A percentile compares a stretch with the other conserved stretches of the same genome.
These are phyloP conservation scores for Salix brachista DNA, from an alignment of 345 rosid species.

Conservation along the genomic window DNA sequence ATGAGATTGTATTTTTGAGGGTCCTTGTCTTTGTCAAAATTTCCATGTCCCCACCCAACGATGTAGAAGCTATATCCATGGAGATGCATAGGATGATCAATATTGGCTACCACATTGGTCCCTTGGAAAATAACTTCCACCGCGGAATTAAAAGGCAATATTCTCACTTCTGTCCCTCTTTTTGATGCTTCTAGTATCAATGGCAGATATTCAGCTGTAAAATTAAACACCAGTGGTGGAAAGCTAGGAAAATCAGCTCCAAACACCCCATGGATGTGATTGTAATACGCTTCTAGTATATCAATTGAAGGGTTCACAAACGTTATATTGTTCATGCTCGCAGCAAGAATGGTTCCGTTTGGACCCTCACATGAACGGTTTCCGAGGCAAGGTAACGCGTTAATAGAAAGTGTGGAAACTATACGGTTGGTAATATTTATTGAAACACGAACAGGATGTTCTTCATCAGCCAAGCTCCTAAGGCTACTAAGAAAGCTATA, in stretches of 20 bases:
- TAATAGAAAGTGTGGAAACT: neutral
- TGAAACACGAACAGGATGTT: constrained; percentile 12
- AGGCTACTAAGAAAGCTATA: neutral
- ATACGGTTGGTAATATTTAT: neutral
- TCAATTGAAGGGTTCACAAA: constrained; percentile 4
- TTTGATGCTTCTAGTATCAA: neutral
- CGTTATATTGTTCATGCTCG: constrained; percentile 22
- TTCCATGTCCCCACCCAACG: constrained; percentile 65
- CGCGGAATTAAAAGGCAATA: constrained; percentile 38
- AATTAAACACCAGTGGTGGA: constrained; percentile 12
- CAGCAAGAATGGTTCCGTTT: neutral
- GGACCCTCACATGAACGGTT: constrained; percentile 12
- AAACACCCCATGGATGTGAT: neutral
- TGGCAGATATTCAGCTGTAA: constrained; percentile 2
- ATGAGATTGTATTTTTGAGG: constrained; percentile 46
- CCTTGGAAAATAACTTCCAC: constrained; percentile 63
- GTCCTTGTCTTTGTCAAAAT: constrained; percentile 42
- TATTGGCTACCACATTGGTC: constrained; percentile 43
- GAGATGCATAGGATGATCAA: constrained; percentile 72
- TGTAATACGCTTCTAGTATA: constrained; percentile 15
- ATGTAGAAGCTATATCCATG: constrained; percentile 69
- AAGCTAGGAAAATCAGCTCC: constrained; percentile 1
- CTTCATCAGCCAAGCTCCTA: constrained; percentile 5
- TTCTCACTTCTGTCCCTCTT: constrained; percentile 30
- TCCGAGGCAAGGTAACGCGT: neutral